Conservation (phyloP, 1,284 basidiomycete species). For the Ustilago esculenta region DNA sequence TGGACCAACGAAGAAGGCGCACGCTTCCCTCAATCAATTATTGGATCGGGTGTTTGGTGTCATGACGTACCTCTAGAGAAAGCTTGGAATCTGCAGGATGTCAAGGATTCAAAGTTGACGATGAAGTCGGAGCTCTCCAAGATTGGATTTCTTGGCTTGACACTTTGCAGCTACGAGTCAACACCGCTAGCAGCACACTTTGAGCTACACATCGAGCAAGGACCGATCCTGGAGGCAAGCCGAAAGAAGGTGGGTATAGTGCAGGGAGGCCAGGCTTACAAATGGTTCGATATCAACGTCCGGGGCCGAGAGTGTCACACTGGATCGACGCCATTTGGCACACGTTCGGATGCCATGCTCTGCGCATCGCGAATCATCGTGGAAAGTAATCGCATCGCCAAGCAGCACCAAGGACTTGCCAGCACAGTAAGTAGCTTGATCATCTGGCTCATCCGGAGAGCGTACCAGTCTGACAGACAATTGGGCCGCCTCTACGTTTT, state of each 20-base stretch:
- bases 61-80: constrained; percentile 35
- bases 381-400: constrained; percentile 41
- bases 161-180: constrained; percentile 32
- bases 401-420: constrained; percentile 28
- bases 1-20: constrained; percentile 50
- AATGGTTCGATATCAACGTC: constrained; percentile 46
- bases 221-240: constrained; percentile 35
- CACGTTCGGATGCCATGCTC: constrained; percentile 40
- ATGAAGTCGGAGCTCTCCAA: constrained; percentile 41
- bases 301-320: constrained; percentile 38
- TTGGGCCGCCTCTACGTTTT: too few relatives aligned
- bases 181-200: constrained; percentile 41
- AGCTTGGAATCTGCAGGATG: constrained; percentile 33
- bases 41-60: constrained; percentile 62
- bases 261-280: constrained; percentile 42
- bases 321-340: constrained; percentile 40
- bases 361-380: constrained; percentile 41
- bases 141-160: constrained; percentile 31
- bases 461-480: too few relatives aligned
- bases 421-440: constrained; percentile 42
- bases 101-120: constrained; percentile 26
- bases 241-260: constrained; percentile 36
- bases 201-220: constrained; percentile 48
- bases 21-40: constrained; percentile 47
- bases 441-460: too few relatives aligned